Evolutionary conservation across 306 rosid species (phyloP).

Genomic region (Castanospermum australe): DNA sequence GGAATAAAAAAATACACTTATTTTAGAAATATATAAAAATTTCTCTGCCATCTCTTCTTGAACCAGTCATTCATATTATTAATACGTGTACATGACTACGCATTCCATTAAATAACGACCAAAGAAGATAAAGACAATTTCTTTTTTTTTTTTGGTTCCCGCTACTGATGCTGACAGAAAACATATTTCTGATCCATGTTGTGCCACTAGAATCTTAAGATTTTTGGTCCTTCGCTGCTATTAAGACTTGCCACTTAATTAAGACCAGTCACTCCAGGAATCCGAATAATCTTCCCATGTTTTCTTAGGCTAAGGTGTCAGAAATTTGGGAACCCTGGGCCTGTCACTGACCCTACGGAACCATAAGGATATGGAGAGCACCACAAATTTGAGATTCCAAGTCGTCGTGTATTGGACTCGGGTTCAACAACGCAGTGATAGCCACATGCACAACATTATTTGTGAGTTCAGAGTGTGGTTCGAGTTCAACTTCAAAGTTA

Average conservation of each 20-base stretch:
- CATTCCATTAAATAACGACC: not conserved
- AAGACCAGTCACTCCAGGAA: slow-evolving; percentile 25
- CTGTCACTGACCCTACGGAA: not conserved
- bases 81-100: not conserved
- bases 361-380: not conserved
- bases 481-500: slow-evolving; percentile 16
- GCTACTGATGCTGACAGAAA: too few species aligned
- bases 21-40: too few species aligned
- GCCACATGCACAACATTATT: not conserved
- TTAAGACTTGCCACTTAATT: slow-evolving; percentile 6
- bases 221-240: slow-evolving; percentile 8
- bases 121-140: not conserved
- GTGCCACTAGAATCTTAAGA: slow-evolving; percentile 25
- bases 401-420: not conserved
- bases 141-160: too few species aligned
- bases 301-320: not conserved
- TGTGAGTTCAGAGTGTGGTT: not conserved
- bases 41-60: not conserved
- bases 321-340: not conserved
- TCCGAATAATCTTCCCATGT: slow-evolving; percentile 11
- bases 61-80: not conserved
- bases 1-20: too few species aligned
- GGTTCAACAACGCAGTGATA: not conserved
- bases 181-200: not conserved
- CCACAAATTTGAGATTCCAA: slow-evolving; percentile 24